phyloP scores from a whole-genome alignment of 2,329 filamentous ascomycete species.

The Rutstroemia sp. region DNA sequence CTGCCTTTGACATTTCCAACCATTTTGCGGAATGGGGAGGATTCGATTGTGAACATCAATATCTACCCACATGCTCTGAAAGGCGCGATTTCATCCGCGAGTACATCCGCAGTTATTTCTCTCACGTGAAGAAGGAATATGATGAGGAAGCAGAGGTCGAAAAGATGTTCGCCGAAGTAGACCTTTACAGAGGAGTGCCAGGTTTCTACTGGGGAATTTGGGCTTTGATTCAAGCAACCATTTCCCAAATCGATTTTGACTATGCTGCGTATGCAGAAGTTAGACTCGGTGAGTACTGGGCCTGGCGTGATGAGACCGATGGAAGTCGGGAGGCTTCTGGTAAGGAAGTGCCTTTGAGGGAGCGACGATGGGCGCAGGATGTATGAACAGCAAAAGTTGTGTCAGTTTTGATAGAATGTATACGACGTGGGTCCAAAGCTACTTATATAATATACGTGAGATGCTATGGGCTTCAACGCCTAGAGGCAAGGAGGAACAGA shows the following conservation, averaged over 20 bases:
- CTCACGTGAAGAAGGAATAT: slow-evolving; percentile 37
- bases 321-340: slow-evolving; percentile 49
- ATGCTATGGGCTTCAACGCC: slow-evolving; percentile 14
- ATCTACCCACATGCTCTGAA: slow-evolving; percentile 70
- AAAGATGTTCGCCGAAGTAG: slow-evolving; percentile 71
- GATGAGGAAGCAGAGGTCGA: slow-evolving; percentile 56
- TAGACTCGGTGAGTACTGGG: slow-evolving; percentile 85
- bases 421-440: neutral
- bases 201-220: slow-evolving; percentile 92
- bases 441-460: slow-evolving; percentile 8
- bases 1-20: slow-evolving; percentile 94
- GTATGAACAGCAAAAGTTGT: slow-evolving; percentile 7
- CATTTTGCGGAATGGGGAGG: slow-evolving; percentile 98
- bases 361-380: slow-evolving; percentile 60
- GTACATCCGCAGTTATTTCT: slow-evolving; percentile 71
- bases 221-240: slow-evolving; percentile 89
- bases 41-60: slow-evolving; percentile 86
- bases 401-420: neutral
- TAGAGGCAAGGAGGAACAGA: neutral
- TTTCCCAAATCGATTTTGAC: slow-evolving; percentile 94
- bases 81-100: slow-evolving; percentile 75
- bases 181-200: slow-evolving; percentile 79
- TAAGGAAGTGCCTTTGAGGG: slow-evolving; percentile 62
- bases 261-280: slow-evolving; percentile 87
- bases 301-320: slow-evolving; percentile 71